Evolutionary conservation across 257 asterid species (phyloP).

Genomic region (Solanum tarijense): DNA sequence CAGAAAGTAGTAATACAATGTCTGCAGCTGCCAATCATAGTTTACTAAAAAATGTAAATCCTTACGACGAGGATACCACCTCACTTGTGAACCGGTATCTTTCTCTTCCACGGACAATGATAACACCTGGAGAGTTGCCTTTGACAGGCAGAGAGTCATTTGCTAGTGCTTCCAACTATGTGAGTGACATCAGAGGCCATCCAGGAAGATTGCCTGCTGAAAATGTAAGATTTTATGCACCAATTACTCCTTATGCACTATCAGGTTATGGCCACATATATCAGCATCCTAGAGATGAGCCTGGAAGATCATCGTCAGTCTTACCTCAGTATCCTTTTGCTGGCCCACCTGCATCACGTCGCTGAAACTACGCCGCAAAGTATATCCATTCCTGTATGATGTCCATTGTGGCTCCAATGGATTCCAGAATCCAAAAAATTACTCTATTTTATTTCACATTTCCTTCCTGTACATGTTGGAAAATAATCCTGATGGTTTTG

Average conservation of each 20-base stretch:
- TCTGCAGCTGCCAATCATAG: conserved; percentile 11
- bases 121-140: conserved; percentile 16
- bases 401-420: background rate
- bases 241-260: conserved; percentile 20
- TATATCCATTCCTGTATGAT: background rate
- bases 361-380: conserved; percentile 7
- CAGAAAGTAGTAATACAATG: background rate
- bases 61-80: conserved; percentile 55
- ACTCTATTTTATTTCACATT: background rate
- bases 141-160: conserved; percentile 16
- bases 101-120: conserved; percentile 20
- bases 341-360: conserved; percentile 37
- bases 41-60: conserved; percentile 15
- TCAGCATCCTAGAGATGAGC: conserved; percentile 7
- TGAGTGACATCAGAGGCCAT: conserved; percentile 3
- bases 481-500: background rate
- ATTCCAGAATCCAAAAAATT: background rate
- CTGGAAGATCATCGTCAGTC: conserved; percentile 24
- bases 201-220: conserved; percentile 12
- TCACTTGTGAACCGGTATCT: conserved; percentile 63
- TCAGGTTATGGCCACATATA: conserved; percentile 12
- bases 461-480: background rate
- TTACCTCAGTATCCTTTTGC: conserved; percentile 54
- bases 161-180: conserved; percentile 13
- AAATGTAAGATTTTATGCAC: conserved; percentile 15